phyloP scores from a whole-genome alignment of 306 rosid genomes.

The Inga leiocalycina region DNA sequence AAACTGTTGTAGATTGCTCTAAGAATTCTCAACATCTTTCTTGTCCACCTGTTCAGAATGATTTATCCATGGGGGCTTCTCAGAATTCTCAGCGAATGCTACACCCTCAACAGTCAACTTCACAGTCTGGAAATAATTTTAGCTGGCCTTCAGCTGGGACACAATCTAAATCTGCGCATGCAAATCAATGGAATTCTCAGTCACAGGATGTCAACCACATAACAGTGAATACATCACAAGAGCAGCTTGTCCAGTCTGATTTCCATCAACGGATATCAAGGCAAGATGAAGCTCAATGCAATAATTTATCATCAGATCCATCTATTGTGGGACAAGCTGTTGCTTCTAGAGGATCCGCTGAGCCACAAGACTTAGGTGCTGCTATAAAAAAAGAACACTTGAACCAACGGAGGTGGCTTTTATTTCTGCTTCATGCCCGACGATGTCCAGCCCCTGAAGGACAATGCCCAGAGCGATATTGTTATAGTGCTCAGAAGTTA shows the following conservation, averaged over 20 bases:
- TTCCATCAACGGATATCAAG: constrained; percentile 38
- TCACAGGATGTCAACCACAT: neutral
- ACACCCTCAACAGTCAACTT: constrained; percentile 50
- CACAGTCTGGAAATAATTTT: constrained; percentile 70
- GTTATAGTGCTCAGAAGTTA: constrained; percentile 64
- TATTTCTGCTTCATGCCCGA: constrained; percentile 86
- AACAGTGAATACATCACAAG: neutral
- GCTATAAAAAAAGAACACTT: constrained; percentile 38
- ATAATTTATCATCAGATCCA: constrained; percentile 73
- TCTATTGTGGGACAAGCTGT: constrained; percentile 63
- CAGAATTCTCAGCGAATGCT: constrained; percentile 69
- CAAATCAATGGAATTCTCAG: constrained; percentile 6
- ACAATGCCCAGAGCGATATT: constrained; percentile 61
- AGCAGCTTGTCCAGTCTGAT: neutral
- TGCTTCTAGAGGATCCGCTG: constrained; percentile 48
- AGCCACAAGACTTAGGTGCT: constrained; percentile 42
- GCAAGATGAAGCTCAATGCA: constrained; percentile 80
- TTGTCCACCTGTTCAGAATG: constrained; percentile 59
- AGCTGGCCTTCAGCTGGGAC: constrained; percentile 64
- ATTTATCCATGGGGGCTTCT: constrained; percentile 54
- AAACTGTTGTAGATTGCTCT: constrained; percentile 56
- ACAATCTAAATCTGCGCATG: constrained; percentile 49
- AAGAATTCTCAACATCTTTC: constrained; percentile 60
- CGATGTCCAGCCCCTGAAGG: constrained; percentile 80
- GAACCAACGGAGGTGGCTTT: constrained; percentile 89